These are phyloP conservation scores for Hortiboletus campestris DNA, from an alignment of 768 basidiomycete genomes.

Conservation along the genomic window DNA sequence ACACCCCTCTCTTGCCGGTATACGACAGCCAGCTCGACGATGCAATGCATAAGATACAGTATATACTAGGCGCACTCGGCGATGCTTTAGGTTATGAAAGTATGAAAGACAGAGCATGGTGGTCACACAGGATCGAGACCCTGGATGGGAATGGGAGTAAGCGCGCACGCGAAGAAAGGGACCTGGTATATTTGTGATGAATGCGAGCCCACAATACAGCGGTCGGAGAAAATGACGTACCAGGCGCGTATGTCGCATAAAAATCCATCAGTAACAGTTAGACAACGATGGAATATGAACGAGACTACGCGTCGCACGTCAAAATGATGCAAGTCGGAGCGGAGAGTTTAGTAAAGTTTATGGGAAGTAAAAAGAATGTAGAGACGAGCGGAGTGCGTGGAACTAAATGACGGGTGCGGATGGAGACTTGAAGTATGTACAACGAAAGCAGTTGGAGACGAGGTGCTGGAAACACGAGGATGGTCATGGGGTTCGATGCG, in stretches of 20 bases:
- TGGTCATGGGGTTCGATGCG: background rate
- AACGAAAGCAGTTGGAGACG: background rate
- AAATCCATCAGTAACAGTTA: conserved; percentile 1
- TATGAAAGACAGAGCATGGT: background rate
- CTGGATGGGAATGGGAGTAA: background rate
- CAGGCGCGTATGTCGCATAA: background rate
- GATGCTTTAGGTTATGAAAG: conserved; percentile 6
- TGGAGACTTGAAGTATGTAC: conserved; percentile 4
- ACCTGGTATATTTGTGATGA: conserved; percentile 7
- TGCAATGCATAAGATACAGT: conserved; percentile 5
- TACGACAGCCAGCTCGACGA: background rate
- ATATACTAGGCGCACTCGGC: conserved; percentile 15
- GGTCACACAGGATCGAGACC: background rate
- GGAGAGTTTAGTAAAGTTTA: background rate
- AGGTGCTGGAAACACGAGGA: background rate
- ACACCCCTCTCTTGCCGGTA: background rate
- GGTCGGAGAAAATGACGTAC: conserved; percentile 5
- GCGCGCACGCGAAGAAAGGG: background rate
- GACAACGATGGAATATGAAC: background rate
- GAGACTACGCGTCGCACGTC: background rate
- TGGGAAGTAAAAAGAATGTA: background rate
- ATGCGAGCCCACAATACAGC: background rate
- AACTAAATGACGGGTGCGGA: background rate
- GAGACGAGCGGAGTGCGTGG: background rate
- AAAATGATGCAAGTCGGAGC: background rate